These are phyloP conservation scores for Fraxinus sp. DNA, from an alignment of 305 asterid species.

Conservation along the genomic window DNA sequence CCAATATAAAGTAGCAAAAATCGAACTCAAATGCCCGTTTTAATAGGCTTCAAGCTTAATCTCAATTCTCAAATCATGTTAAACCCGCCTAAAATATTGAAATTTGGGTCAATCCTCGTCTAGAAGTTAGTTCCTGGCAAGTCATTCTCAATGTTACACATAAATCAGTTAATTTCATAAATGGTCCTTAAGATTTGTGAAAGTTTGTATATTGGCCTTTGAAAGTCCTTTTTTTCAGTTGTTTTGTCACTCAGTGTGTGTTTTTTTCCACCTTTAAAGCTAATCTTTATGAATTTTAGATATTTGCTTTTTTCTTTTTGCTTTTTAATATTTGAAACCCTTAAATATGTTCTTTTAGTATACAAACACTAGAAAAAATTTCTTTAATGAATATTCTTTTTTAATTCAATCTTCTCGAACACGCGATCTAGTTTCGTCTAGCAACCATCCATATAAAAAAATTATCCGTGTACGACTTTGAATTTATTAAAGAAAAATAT, in stretches of 20 bases:
- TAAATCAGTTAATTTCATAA: not conserved
- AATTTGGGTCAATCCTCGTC: not conserved
- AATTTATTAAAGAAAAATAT: not conserved
- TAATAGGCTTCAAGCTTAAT: not conserved
- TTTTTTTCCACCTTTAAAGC: not conserved
- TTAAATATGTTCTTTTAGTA: not conserved
- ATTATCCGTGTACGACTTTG: not conserved
- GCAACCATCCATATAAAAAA: not conserved
- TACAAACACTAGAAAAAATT: not conserved
- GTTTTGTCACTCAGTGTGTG: not conserved
- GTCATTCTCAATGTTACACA: not conserved
- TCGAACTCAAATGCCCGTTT: not conserved
- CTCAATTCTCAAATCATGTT: not conserved
- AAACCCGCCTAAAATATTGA: not conserved
- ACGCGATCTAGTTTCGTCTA: not conserved
- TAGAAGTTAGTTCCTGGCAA: not conserved
- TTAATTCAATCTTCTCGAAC: not conserved
- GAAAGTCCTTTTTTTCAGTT: not conserved
- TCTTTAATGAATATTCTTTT: not conserved
- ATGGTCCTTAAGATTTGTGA: not conserved
- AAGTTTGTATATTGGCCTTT: not conserved
- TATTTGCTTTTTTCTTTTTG: not conserved
- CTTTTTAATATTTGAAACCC: not conserved
- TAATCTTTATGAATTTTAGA: not conserved
- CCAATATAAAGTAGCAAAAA: not conserved